Evolutionary conservation across 352 stramenopile species (phyloP), one percentile per base, ranked within the genome.

Genomic region (Phytophthora sp.): DNA sequence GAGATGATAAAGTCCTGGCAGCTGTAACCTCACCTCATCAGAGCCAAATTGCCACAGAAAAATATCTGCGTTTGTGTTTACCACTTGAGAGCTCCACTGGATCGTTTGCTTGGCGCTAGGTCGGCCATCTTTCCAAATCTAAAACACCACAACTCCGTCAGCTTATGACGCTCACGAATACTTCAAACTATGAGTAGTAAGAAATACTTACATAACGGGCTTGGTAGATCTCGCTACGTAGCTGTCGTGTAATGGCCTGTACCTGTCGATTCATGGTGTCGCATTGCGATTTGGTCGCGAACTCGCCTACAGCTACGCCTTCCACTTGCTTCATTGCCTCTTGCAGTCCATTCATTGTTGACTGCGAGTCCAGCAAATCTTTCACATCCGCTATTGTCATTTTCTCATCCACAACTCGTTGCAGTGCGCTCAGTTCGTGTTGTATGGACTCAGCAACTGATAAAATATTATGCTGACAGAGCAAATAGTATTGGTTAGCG

Each of bases 101-200:
- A 93, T 76, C 15, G 79, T 89, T 52, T 89, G 82, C 51, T 76
- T 79, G 3, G 52, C 9, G 31, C 57, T 91, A 1, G 80, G 79
- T 1, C 70, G 57, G 0, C 80, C 82, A 50, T 79, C 56, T 56
- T 93, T 93, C 84, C 84, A 93, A 39, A 93, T 88, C 84, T 93
- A 18, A 31, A n/a, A 31, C n/a, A 46, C n/a, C 42, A 57, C 27
- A 23, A 24, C 23, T 7, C 3, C 23, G 18, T 57, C 20, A 42
- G 18, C 1, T 44, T 24, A 45, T 18, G 4, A 11, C 4, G 16
- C 35, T 7, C 7, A 21, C 39, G 54, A 57, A 46, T n/a, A 8
- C 11, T 53, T 13, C 31, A 30, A 23, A 8, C 11, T 15, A 15
- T 15, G 6, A 55, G 16, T 12, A n/a, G 27, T 50, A 20, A 33